phyloP scores from a whole-genome alignment of 352 stramenopile genomes.

The Phytophthora quininea region DNA sequence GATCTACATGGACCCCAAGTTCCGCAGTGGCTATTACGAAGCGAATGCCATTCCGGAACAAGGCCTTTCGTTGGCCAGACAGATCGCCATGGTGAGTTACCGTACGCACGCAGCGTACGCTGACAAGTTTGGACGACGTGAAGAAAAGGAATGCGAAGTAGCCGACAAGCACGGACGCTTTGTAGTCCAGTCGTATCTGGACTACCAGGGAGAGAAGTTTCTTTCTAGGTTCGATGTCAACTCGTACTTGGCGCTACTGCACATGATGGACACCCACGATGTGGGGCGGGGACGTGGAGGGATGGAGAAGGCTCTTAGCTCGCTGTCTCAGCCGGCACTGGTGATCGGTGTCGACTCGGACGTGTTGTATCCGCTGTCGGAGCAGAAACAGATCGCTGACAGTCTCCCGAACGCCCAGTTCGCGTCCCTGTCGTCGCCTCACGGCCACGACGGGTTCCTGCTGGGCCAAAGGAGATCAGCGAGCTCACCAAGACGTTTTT shows the following conservation, averaged over 20 bases:
- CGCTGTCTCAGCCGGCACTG: conserved; percentile 79
- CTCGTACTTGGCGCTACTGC: conserved; percentile 95
- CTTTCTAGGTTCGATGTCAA: conserved; percentile 94
- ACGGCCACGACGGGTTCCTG: conserved; percentile 97
- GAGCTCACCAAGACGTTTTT: conserved; percentile 67
- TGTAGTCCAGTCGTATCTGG: conserved; percentile 87
- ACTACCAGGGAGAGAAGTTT: conserved; percentile 96
- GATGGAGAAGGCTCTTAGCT: conserved; percentile 63
- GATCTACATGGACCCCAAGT: conserved; percentile 96
- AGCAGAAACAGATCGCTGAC: conserved; percentile 91
- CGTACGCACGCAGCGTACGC: conserved; percentile 91
- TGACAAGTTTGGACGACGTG: conserved; percentile 92
- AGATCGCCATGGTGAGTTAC: conserved; percentile 98
- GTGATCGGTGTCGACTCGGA: conserved; percentile 96
- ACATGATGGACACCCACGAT: conserved; percentile 98
- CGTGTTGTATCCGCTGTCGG: conserved; percentile 93
- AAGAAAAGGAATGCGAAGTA: conserved; percentile 26
- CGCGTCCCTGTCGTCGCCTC: conserved; percentile 86
- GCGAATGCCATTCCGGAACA: conserved; percentile 58
- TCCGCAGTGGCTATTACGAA: conserved; percentile 84
- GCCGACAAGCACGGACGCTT: conserved; percentile 50
- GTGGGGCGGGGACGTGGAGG: conserved; percentile 84
- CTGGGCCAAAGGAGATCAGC: conserved; percentile 94
- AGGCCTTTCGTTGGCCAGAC: conserved; percentile 91
- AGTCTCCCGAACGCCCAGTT: conserved; percentile 87